These are phyloP conservation scores for Phragmites australis DNA, from an alignment of 176 grass and related monocot genomes.

Conservation along the genomic window DNA sequence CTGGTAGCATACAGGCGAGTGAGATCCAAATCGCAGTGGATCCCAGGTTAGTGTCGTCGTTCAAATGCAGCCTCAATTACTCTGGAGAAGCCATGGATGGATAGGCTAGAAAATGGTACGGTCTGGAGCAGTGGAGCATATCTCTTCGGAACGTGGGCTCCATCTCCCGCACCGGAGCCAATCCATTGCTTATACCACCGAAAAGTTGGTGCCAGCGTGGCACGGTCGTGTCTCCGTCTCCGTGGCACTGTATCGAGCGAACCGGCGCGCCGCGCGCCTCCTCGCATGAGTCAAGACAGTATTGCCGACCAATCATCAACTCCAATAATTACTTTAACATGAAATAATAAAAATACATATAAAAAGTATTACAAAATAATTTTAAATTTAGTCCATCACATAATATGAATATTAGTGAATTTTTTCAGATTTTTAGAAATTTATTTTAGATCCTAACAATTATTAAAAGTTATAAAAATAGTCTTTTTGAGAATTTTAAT, in stretches of 20 bases:
- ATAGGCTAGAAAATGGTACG: constrained; percentile 11
- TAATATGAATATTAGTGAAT: no score
- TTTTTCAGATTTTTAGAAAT: no score
- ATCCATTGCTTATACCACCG: background rate
- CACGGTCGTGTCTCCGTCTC: background rate
- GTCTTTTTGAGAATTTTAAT: no score
- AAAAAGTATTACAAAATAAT: no score
- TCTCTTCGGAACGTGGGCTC: constrained; percentile 33
- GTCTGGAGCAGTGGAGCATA: constrained; percentile 29
- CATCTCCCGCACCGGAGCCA: background rate
- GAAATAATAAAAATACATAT: no score
- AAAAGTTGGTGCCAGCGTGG: constrained; percentile 29
- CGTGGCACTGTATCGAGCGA: background rate
- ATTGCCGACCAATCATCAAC: no score
- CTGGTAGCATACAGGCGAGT: background rate
- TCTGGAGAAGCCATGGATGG: background rate
- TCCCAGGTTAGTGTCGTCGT: background rate
- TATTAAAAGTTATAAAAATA: no score
- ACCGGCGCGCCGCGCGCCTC: no score
- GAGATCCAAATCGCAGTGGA: constrained; percentile 22
- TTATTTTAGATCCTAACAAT: no score
- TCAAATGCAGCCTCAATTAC: constrained; percentile 15
- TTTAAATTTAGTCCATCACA: no score
- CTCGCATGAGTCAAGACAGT: no score
- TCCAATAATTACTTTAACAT: no score